Conservation (phyloP, 2,329 filamentous ascomycete species). For the Phialocephala sp. region DNA sequence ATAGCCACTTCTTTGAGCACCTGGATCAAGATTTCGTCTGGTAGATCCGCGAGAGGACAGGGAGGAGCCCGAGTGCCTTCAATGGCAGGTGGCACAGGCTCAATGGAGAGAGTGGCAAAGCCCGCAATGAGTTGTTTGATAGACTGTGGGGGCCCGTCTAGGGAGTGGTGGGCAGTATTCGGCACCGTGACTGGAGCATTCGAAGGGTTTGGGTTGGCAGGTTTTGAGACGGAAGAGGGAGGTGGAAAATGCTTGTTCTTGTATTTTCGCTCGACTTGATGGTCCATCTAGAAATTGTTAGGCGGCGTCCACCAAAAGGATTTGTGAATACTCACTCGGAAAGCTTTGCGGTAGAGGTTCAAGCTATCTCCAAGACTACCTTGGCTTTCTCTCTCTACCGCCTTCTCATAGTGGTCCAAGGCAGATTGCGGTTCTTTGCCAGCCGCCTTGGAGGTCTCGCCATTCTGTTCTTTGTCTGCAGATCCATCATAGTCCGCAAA, state of each 20-base stretch:
- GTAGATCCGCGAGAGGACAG: constrained; percentile 80
- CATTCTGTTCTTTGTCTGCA: constrained; percentile 8
- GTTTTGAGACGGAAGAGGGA: constrained; percentile 55
- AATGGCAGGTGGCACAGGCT: constrained; percentile 68
- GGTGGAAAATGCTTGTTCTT: constrained; percentile 89
- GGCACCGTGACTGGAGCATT: constrained; percentile 58
- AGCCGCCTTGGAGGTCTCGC: constrained; percentile 24
- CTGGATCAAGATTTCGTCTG: constrained; percentile 83
- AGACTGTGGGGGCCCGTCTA: constrained; percentile 59
- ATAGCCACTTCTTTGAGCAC: constrained; percentile 76
- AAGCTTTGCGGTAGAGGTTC: constrained; percentile 86
- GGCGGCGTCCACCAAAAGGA: constrained; percentile 20
- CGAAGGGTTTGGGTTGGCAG: constrained; percentile 44
- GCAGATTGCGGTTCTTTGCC: constrained; percentile 70
- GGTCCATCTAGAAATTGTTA: constrained; percentile 69
- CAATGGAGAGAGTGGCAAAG: constrained; percentile 75
- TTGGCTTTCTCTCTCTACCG: constrained; percentile 84
- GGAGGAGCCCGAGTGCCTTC: constrained; percentile 75
- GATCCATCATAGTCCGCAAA: constrained; percentile 25
- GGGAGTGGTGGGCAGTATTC: constrained; percentile 61
- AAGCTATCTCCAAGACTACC: constrained; percentile 90
- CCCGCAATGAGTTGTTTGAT: constrained; percentile 74
- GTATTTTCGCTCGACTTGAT: constrained; percentile 82
- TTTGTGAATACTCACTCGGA: constrained; percentile 63
- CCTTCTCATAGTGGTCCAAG: constrained; percentile 89